A percentile compares a stretch with the other conserved stretches of the same genome.
phyloP scores from a whole-genome alignment of 1,284 basidiomycete species.

The Austroboletus novae-zelandiae region DNA sequence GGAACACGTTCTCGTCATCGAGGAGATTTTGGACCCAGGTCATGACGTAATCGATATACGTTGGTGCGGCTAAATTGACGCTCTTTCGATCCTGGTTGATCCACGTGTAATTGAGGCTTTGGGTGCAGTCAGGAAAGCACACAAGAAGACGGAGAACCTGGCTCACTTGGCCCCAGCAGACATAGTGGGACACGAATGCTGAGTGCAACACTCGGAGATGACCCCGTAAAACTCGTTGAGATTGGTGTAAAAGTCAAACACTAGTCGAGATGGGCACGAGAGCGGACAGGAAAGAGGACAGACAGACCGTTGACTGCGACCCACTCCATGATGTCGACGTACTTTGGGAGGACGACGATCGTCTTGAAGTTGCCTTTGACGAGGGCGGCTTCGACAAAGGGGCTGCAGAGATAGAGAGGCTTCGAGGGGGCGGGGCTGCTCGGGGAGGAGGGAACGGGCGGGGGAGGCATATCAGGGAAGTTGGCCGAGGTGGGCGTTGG shows the following conservation, averaged over 20 bases:
- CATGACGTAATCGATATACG: slow-evolving; percentile 99
- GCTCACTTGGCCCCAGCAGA: slow-evolving; percentile 80
- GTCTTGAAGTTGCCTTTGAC: slow-evolving; percentile 99
- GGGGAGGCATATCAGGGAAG: slow-evolving; percentile 45
- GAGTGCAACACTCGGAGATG: slow-evolving; percentile 92
- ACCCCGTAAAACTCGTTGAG: slow-evolving; percentile 98
- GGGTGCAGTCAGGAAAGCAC: not conserved
- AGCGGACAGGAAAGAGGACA: not conserved
- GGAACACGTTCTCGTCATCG: slow-evolving; percentile 91
- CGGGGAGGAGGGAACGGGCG: slow-evolving; percentile 43
- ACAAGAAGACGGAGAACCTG: slow-evolving; percentile 30
- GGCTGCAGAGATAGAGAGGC: slow-evolving; percentile 89
- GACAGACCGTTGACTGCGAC: slow-evolving; percentile 88
- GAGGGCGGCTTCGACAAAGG: slow-evolving; percentile 94
- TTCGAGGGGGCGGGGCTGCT: slow-evolving; percentile 41
- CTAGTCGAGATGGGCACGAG: slow-evolving; percentile 37
- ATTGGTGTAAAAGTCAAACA: slow-evolving; percentile 96
- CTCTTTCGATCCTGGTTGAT: slow-evolving; percentile 94
- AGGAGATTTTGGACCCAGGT: slow-evolving; percentile 96
- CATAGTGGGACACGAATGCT: slow-evolving; percentile 90
- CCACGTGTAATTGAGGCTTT: slow-evolving; percentile 95
- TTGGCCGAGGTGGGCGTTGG: slow-evolving; percentile 69
- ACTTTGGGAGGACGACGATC: slow-evolving; percentile 96
- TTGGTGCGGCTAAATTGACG: slow-evolving; percentile 91
- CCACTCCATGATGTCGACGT: slow-evolving; percentile 98